These are phyloP conservation scores for Butyriboletus loyo DNA, from an alignment of 768 basidiomycete species.

Conservation along the genomic window DNA sequence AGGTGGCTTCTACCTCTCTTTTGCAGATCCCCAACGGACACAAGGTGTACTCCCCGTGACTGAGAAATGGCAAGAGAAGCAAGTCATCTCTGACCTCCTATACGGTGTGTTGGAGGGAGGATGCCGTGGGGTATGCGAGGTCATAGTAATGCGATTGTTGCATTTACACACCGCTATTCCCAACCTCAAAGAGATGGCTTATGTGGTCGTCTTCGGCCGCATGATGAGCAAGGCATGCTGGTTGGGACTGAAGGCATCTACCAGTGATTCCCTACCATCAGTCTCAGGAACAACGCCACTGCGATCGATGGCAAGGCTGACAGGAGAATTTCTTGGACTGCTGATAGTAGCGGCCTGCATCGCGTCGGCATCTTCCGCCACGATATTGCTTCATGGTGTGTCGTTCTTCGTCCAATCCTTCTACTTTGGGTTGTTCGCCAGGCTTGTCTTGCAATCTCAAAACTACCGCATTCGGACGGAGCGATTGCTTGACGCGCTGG, in stretches of 20 bases:
- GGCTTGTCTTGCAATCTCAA: constrained; percentile 13
- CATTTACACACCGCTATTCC: constrained; percentile 6
- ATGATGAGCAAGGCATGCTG: constrained; percentile 8
- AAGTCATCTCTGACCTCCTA: constrained; percentile 3
- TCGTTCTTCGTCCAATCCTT: constrained; percentile 11
- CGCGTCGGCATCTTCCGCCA: not conserved
- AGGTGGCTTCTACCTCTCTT: constrained; percentile 21
- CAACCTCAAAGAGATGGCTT: constrained; percentile 2
- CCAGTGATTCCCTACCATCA: not conserved
- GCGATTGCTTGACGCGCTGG: constrained; percentile 6
- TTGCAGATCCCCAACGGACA: not conserved
- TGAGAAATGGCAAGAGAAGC: constrained; percentile 6
- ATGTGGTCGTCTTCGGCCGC: constrained; percentile 3
- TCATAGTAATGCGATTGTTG: constrained; percentile 11
- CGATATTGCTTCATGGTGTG: constrained; percentile 7
- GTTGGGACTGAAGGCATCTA: constrained; percentile 12
- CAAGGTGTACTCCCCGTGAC: not conserved
- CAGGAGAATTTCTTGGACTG: constrained; percentile 11
- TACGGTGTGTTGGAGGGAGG: constrained; percentile 13
- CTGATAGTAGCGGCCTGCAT: constrained; percentile 3
- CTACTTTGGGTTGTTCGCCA: constrained; percentile 18
- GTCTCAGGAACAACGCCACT: not conserved
- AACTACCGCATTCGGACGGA: constrained; percentile 16
- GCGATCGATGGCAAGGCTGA: constrained; percentile 9
- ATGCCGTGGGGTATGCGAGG: constrained; percentile 15